phyloP scores from a whole-genome alignment of 2,329 filamentous ascomycete genomes.

The Graphiopsis chlorocephala region DNA sequence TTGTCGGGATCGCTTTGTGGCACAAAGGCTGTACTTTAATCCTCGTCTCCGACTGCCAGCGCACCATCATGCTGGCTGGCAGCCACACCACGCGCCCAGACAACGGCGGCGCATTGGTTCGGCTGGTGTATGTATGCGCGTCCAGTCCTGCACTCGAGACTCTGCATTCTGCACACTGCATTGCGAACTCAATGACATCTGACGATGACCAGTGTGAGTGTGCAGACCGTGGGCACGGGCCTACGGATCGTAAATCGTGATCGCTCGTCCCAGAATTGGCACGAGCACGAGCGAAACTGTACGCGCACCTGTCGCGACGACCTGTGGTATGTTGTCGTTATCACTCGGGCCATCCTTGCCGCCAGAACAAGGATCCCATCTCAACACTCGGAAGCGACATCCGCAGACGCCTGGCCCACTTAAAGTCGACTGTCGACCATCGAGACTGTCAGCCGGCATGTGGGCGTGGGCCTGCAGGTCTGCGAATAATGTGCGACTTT shows the following conservation, averaged over 20 bases:
- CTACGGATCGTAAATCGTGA: neutral
- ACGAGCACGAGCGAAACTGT: neutral
- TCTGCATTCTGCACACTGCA: neutral
- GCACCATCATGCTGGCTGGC: conserved; percentile 3
- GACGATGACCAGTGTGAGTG: neutral
- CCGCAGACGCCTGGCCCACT: neutral
- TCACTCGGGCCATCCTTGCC: neutral
- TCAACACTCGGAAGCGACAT: conserved; percentile 13
- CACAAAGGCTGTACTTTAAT: conserved; percentile 7
- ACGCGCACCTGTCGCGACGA: neutral
- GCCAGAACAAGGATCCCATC: neutral
- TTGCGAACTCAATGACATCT: neutral
- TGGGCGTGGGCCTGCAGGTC: neutral
- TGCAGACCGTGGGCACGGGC: neutral
- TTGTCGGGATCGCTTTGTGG: neutral
- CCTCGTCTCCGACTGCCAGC: conserved; percentile 10
- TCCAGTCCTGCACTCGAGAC: neutral
- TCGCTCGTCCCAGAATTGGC: neutral
- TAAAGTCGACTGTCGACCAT: neutral
- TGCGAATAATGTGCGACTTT: neutral
- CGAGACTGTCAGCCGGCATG: conserved; percentile 5
- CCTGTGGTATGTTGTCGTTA: neutral
- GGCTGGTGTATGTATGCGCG: neutral
- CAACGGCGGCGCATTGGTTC: conserved; percentile 9
- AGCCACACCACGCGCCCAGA: conserved; percentile 3